Evolutionary conservation across 1,139 yeast genomes (phyloP), one percentile per base, ranked within the genome.

Genomic region (Yamadazyma sp.): DNA sequence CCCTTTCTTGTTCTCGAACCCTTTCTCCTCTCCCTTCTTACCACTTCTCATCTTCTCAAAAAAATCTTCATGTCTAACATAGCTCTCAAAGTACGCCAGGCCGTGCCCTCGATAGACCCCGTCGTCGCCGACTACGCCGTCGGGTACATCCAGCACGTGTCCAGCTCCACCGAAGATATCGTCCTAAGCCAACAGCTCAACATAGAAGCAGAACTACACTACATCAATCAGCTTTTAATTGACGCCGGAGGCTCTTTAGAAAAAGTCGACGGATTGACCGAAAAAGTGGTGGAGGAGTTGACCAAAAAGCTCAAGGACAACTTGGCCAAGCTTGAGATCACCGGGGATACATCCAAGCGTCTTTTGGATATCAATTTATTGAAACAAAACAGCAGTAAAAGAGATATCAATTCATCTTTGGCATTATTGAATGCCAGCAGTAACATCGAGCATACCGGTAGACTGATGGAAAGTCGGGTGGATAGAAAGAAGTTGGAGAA

Each of bases 401-500:
- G 90, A 60, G 88, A 85, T 52, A 75, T 83, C 50, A 83, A 83
- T 54, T 70, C 86, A 1, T 80, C 89, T 3, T 66, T 85, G 50
- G 87, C 86, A 16, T 62, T 86, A 56, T 64, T 87, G 37, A 86
- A 85, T 51, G 89, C 89, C 18, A 76, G 84, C 20, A 78, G 79
- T 44, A 96, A 89, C 56, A 83, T 92, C 50, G 97, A 90, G 46
- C 94, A 90, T 49, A 76, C 95, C 1, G 96, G 97, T 36, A 78
- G 96, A 64, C 82, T 84, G 53, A 85, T 89, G 69, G 97, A 92
- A 61, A 82, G 94, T 40, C 80, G 95, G 57, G 99, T 92, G 35
- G 98, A 92, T 62, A 86, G 84, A 72, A 90, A 89, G 80, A 92
- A 92, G 64, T 78, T 92, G 58, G 97, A 90, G 59, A 92, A 92